These are phyloP conservation scores for Coprinopsis strossmayeri DNA, from an alignment of 768 basidiomycete genomes.

Conservation along the genomic window DNA sequence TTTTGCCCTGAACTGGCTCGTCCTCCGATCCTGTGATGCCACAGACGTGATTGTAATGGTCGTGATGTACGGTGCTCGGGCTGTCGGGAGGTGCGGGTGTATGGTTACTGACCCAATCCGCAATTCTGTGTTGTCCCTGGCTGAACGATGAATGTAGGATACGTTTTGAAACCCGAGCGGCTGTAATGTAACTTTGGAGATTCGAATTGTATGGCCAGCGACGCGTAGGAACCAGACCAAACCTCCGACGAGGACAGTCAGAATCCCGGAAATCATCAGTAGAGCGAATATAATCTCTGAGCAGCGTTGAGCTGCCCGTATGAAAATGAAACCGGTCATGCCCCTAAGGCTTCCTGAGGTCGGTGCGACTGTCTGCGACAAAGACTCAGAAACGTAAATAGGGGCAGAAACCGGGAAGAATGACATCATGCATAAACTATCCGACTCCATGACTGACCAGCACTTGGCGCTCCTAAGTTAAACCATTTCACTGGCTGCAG, in stretches of 20 bases:
- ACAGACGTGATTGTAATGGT: background rate
- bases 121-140: slow-evolving; percentile 14
- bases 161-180: slow-evolving; percentile 1
- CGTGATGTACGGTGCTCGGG: background rate
- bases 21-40: background rate
- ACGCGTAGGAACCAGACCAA: background rate
- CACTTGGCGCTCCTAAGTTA: too few relatives aligned
- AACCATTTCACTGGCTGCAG: too few relatives aligned
- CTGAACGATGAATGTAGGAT: background rate
- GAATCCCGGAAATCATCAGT: background rate
- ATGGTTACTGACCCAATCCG: background rate
- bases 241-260: background rate
- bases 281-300: too few relatives aligned
- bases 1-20: background rate
- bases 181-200: background rate
- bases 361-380: too few relatives aligned
- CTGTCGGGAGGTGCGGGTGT: background rate
- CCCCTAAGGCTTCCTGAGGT: too few relatives aligned
- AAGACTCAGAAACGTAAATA: too few relatives aligned
- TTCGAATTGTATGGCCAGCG: background rate
- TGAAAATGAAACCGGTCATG: too few relatives aligned
- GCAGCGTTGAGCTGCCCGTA: too few relatives aligned
- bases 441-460: too few relatives aligned
- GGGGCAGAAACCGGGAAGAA: too few relatives aligned
- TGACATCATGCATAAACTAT: too few relatives aligned